Evolutionary conservation across 768 basidiomycete genomes (phyloP), one percentile per base, ranked within the genome.

Genomic region (Amyloporia xantha): DNA sequence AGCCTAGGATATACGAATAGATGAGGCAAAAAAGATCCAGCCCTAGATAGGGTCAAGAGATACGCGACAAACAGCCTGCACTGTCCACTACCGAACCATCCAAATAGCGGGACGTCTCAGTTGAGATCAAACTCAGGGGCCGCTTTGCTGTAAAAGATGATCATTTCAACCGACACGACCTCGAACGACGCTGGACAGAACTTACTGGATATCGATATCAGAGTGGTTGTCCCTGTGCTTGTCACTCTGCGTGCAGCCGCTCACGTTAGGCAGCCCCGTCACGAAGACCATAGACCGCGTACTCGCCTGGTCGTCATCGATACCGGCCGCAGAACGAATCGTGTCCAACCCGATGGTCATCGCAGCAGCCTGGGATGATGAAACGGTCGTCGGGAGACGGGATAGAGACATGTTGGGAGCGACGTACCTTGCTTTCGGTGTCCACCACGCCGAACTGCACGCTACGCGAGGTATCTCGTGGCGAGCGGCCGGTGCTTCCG

Each of bases 391-490:
- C n/a, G n/a, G n/a, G n/a, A n/a, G n/a, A n/a, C n/a, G n/a, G n/a
- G n/a, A 46, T 13, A 35, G 5, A 21, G 44, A 5, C n/a, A 9
- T n/a, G 26, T 30, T 2, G 13, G 10, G 9, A 35, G 26, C n/a
- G 5, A 24, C 54, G 44, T 39, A 53, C 55, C 55, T 57, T 58
- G 24, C 40, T 47, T 19, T 52, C 48, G 10, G 49, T 40, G 28
- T 54, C 24, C 17, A 49, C 40, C 13, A 53, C 51, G 51, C 47
- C 49, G 49, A 58, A 55, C 28, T 58, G 57, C 36, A 58, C 52
- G 46, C 52, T 52, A 41, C 49, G 47, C 30, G 54, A 43, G 19
- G 57, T 43, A 9, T 39, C 52, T 12, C 38, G 15, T 1, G 44
- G 24, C 1, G 39, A 33, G 6, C 23, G 42, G 39, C 43, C 39